Base-by-base conservation (phyloP, 106 monocot genomes). In the Dioscorea dumetorum region DNA sequence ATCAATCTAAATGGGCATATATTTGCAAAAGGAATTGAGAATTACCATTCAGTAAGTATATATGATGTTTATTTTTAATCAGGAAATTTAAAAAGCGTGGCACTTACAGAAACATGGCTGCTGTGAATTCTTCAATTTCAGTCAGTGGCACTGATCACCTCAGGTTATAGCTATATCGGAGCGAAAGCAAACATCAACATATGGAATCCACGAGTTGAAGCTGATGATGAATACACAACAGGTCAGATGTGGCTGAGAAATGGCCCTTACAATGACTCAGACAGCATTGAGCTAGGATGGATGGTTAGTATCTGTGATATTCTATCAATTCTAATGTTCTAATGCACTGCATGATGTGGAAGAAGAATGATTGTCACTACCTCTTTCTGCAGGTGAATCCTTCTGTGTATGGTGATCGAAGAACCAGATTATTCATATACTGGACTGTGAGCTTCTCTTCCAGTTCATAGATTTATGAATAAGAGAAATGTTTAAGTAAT, bases 281-380 rank as follows among this genome's bases (percentile, higher is more conserved):
- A 80, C 62, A 66, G 60, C 53, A 66, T 80, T 11, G 80, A 80
- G 67, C 70, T 49, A 14, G 80, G 80, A 71, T 80, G 74, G 80
- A 71, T 71, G 8, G 80, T 80, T 12, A 60, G 70, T 20, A n/a
- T n/a, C 59, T 21, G 9, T 18, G 1, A 6, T 56, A 22, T 0
- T n/a, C 21, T 17, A 17, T 6, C 9, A 11, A 17, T 22, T 34
- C 16, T 24, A 5, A 19, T 18, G 49, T 35, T 5, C 13, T 33
- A 14, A 0, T 34, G 14, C 17, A 21, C 2, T 56, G 54, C 41
- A 41, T 41, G 41, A 41, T 41, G 41, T 6, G 41, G 10, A 41
- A 41, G 41, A 41, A 41, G 41, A 2, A 6, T 41, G 41, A 41
- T 5, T 41, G 41, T 5, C 10, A 6, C 41, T 41, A 41, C 41